Evolutionary conservation across 2,329 filamentous ascomycete genomes (phyloP).

Genomic region (Aspergillus sp.): DNA sequence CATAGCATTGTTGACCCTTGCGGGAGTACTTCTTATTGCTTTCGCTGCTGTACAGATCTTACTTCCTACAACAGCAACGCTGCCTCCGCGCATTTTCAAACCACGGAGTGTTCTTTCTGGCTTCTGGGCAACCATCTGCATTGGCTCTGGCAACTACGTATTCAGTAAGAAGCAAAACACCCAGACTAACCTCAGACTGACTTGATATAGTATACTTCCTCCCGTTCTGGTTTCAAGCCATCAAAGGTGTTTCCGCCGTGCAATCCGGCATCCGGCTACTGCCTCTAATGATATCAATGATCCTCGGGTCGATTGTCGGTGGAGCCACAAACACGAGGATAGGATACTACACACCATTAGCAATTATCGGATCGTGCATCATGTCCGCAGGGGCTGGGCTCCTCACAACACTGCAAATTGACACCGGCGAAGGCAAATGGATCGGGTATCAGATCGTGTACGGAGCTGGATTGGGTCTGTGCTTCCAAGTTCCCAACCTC

Average conservation of each 20-base stretch:
- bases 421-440: constrained; percentile 21
- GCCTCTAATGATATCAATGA: neutral
- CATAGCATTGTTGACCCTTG: constrained; percentile 24
- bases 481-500: constrained; percentile 16
- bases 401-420: constrained; percentile 31
- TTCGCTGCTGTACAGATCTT: constrained; percentile 3
- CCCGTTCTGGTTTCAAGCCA: constrained; percentile 1
- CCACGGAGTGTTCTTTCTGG: constrained; percentile 8
- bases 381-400: constrained; percentile 36
- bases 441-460: constrained; percentile 26
- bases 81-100: constrained; percentile 11
- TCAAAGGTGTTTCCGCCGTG: neutral
- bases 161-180: neutral
- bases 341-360: constrained; percentile 33
- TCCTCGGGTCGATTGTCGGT: neutral
- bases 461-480: constrained; percentile 21
- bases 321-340: constrained; percentile 12
- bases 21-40: constrained; percentile 11
- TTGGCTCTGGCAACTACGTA: neutral
- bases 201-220: neutral
- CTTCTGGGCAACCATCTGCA: constrained; percentile 2
- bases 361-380: constrained; percentile 26
- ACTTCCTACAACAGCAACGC: constrained; percentile 4
- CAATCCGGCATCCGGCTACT: neutral
- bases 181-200: no score